A percentile compares a stretch with the other conserved stretches of the same genome.
Conservation (phyloP, 805 yeast genomes). For the Metschnikowia baotianmanensis region DNA sequence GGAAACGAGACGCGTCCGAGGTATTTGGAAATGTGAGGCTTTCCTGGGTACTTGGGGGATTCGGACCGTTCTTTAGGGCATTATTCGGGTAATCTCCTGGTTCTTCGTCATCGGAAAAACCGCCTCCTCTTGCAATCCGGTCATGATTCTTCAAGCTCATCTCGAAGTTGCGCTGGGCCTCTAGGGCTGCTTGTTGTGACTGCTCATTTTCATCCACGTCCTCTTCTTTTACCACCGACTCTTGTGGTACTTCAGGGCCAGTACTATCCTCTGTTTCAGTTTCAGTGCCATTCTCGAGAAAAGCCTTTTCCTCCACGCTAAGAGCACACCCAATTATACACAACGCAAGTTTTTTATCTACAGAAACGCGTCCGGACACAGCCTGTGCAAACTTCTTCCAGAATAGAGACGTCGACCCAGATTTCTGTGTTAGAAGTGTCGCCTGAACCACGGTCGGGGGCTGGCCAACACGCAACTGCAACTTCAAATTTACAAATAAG, state of each 20-base stretch:
- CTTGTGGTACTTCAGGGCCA: too few relatives aligned
- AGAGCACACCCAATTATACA: not conserved
- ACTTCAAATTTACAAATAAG: slow-evolving; percentile 10
- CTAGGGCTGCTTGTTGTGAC: not conserved
- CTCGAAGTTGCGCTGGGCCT: not conserved
- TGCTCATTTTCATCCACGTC: not conserved
- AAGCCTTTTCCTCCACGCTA: not conserved
- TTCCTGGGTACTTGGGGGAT: too few relatives aligned
- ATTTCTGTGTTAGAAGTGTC: not conserved
- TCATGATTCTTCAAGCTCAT: not conserved
- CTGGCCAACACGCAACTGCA: slow-evolving; percentile 2
- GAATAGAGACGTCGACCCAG: slow-evolving; percentile 1
- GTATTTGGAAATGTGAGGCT: too few relatives aligned
- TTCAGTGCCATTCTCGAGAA: not conserved
- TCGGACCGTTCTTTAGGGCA: too few relatives aligned
- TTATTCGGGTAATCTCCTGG: too few relatives aligned
- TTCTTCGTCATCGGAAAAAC: too few relatives aligned
- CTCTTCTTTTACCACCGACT: not conserved
- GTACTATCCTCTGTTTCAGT: too few relatives aligned
- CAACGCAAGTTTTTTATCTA: slow-evolving; percentile 2
- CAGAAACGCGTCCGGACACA: not conserved
- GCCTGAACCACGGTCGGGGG: slow-evolving; percentile 2
- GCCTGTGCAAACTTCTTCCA: slow-evolving; percentile 7
- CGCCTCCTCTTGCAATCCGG: not conserved
- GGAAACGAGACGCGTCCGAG: too few relatives aligned